Base-by-base conservation (phyloP, 2,329 filamentous ascomycete species). In the Colletotrichum tabaci region DNA sequence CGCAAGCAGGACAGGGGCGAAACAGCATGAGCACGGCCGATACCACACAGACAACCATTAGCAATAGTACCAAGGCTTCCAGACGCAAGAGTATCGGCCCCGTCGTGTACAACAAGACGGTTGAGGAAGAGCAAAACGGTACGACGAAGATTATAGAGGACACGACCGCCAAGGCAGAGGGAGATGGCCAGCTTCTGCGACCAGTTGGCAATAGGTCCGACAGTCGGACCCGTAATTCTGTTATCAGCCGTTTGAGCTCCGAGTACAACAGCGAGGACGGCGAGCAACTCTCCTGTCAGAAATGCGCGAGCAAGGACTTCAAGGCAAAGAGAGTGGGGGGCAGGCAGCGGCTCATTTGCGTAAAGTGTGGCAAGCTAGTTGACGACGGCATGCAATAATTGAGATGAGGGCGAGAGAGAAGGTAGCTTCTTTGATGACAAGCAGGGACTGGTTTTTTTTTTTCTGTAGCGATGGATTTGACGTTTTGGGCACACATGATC, bases 241-340 rank as follows among this genome's bases (percentile, higher is more conserved):
- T 82, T 10, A 82, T 85, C 2, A 92, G 90, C 75, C 83, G 83
- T 53, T 79, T 92, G 55, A 93, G 88, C 77, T 90, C 87, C 73
- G 75, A 77, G n/a, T 75, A 73, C 61, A 68, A 62, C 73, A 76
- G 67, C 78, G 84, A 85, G 4, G 84, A 84, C 15, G 84, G 81
- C 18, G 84, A 86, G 61, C 82, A 85, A 46, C 79, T 88, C 74
- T 84, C 80, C 30, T 93, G 92, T 76, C 82, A 84, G 26, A 86
- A 85, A 71, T 94, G 92, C 76, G 86, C 87, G 5, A 86, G 88
- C 2, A 86, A 81, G 23, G 89, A 90, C 71, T 94, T 94, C 74
- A 89, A 89, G 74, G 88, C 88, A 2, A 89, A 87, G 74, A 89
- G 87, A 71, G 82, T 86, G 4, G 85, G 83, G 38, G 86, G 86